Conservation (phyloP, 495 filamentous ascomycete genomes). For the Pseudomonodictys pantanalensis region DNA sequence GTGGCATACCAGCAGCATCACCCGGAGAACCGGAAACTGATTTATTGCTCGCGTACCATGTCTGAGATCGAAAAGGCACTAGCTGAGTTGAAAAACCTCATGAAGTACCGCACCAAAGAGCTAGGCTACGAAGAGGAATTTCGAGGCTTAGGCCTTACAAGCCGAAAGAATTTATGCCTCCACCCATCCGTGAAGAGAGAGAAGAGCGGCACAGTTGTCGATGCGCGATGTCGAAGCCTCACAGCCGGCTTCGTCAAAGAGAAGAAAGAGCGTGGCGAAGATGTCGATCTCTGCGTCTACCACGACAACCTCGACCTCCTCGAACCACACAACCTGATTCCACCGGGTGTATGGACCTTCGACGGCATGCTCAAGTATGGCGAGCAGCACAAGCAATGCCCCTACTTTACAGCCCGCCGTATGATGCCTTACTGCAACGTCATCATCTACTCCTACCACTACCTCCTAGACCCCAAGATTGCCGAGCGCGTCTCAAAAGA, state of each 20-base stretch:
- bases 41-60: constrained; percentile 98
- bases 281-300: constrained; percentile 90
- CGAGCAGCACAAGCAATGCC: constrained; percentile 93
- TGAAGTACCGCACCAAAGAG: constrained; percentile 88
- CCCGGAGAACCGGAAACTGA: constrained; percentile 87
- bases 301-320: constrained; percentile 95
- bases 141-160: constrained; percentile 84
- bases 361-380: constrained; percentile 83
- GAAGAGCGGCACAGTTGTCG: constrained; percentile 90
- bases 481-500: constrained; percentile 95
- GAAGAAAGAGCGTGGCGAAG: constrained; percentile 90
- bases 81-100: constrained; percentile 83
- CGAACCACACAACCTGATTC: constrained; percentile 90
- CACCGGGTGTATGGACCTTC: constrained; percentile 93
- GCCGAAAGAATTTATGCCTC: constrained; percentile 94
- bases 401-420: constrained; percentile 90
- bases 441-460: constrained; percentile 99
- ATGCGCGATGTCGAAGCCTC: constrained; percentile 89
- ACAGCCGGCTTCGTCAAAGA: constrained; percentile 97
- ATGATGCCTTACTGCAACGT: constrained; percentile 99
- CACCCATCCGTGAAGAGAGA: constrained; percentile 94
- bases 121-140: constrained; percentile 90
- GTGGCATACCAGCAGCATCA: constrained; percentile 93
- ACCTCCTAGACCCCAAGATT: constrained; percentile 96
- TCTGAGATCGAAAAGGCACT: constrained; percentile 95